phyloP scores from a whole-genome alignment of 768 basidiomycete genomes.

The Crepidotus variabilis region DNA sequence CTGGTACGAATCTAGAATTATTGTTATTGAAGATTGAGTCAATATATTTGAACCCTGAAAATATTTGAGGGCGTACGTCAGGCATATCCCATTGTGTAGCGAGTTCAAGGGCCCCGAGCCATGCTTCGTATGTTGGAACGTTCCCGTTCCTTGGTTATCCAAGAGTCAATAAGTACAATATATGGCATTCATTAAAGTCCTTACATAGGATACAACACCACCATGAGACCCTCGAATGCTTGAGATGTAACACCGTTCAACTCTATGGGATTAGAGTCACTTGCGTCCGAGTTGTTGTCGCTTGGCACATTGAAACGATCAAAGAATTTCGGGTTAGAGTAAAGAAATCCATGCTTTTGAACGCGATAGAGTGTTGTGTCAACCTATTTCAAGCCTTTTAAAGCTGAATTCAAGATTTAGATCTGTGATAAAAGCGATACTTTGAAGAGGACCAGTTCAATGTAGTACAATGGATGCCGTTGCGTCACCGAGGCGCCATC shows the following conservation, averaged over 20 bases:
- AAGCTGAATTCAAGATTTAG: no score
- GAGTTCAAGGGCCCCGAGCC: neutral
- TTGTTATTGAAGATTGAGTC: neutral
- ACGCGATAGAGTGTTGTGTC: neutral
- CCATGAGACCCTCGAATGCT: neutral
- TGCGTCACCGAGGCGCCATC: no score
- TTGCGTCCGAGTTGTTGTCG: neutral
- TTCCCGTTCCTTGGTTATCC: neutral
- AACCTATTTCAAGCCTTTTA: neutral
- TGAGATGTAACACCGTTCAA: neutral
- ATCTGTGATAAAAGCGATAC: no score
- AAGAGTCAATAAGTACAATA: no score
- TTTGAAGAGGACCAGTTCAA: no score
- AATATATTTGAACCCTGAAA: no score
- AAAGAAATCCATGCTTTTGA: neutral
- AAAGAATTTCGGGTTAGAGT: neutral
- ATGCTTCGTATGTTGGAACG: neutral
- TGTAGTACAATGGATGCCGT: no score
- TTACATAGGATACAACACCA: neutral
- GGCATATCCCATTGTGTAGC: neutral
- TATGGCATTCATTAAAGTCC: neutral
- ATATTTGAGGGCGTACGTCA: no score
- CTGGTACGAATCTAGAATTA: neutral
- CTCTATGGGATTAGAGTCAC: neutral
- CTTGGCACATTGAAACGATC: neutral